Base-by-base conservation (phyloP, 805 yeast species). In the Saccharomyces cerevisiae region DNA sequence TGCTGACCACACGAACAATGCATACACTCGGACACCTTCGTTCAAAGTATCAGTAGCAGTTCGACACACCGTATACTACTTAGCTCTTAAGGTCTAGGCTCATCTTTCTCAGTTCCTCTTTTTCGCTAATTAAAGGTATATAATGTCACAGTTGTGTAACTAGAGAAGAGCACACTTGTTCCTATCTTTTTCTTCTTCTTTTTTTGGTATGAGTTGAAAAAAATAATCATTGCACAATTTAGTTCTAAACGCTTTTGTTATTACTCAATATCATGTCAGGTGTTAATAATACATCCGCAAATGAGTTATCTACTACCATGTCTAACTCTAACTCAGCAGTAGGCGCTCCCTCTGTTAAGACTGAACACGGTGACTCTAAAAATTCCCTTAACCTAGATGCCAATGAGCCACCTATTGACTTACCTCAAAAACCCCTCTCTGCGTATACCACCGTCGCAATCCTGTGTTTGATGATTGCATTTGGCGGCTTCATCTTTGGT, bases 401-500 rank as follows among this genome's bases (percentile, higher is more conserved):
- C 24, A 11, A 11, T 36, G 43, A 36, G 8, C 22, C 11, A 6
- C 24, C 43, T 30, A 41, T 53, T 46, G 59, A 58, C 58, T 58
- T 53, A 62, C 55, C 70, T 50, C 61, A 62, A 10, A 67, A 67
- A 55, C 68, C 70, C 32, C 55, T 60, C 10, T 60, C 65, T 21
- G 65, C 62, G 5, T 70, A 68, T 56, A 8, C 61, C 13, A 53
- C 60, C 26, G 69, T 69, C 31, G 58, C 68, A 30, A 63, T 67
- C 56, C 49, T 59, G 41, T 57, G 60, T 52, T 47, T 57, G 8
- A 55, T 55, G 57, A 54, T 57, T 21, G 60, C 58, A 11, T 57
- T 57, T 27, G 60, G 60, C 53, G 66, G 66, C 24, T 62, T 58
- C 46, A 83, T 83, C 47, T 84, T 82, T 61, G 90, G 90, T 60